phyloP scores from a whole-genome alignment of 2,329 filamentous ascomycete genomes.

The Fusarium tricinctum region DNA sequence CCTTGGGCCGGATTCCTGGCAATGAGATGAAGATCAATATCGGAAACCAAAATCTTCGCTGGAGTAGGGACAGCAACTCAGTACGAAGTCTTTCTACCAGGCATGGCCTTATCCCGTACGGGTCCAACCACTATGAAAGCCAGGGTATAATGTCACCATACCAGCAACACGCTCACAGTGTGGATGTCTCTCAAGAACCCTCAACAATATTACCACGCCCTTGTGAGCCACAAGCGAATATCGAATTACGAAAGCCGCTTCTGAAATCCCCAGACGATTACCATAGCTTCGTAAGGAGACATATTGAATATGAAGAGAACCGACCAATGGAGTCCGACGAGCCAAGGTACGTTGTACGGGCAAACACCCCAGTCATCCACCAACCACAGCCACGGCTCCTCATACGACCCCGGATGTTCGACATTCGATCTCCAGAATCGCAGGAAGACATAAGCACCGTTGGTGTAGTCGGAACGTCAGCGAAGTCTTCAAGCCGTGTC shows the following conservation, averaged over 20 bases:
- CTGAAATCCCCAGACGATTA: background rate
- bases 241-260: background rate
- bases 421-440: conserved; percentile 25
- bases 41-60: conserved; percentile 49
- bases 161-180: background rate
- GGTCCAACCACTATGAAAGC: background rate
- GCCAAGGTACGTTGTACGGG: conserved; percentile 32
- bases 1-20: background rate
- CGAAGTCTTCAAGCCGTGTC: background rate
- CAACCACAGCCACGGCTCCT: conserved; percentile 53
- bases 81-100: conserved; percentile 40
- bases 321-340: conserved; percentile 11
- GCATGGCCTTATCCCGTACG: background rate
- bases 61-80: conserved; percentile 50
- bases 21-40: conserved; percentile 49
- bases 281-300: background rate
- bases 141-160: background rate
- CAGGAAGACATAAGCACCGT: conserved; percentile 31
- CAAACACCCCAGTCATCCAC: conserved; percentile 39
- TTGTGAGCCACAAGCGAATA: too few species aligned
- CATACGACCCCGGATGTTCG: conserved; percentile 19
- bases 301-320: background rate
- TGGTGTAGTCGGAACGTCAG: conserved; percentile 31
- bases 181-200: background rate
- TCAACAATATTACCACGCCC: background rate